phyloP scores from a whole-genome alignment of 1,284 basidiomycete species.

The Boletellus sp. region DNA sequence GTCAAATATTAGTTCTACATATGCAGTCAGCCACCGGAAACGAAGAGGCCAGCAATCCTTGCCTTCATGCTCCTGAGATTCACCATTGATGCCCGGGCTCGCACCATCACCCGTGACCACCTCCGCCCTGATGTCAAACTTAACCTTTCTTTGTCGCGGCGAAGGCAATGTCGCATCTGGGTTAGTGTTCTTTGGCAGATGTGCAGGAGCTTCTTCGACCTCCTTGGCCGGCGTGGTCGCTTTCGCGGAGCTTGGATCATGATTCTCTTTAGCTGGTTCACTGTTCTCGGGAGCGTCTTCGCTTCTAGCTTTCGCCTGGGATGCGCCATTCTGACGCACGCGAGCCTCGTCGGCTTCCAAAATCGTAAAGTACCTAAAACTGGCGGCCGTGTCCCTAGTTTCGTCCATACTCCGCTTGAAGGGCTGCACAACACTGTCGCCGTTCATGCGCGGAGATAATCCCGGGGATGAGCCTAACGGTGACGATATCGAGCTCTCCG shows the following conservation, averaged over 20 bases:
- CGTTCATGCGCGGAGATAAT: conserved; percentile 31
- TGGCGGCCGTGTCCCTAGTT: conserved; percentile 59
- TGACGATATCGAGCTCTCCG: conserved; percentile 28
- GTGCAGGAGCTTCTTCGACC: conserved; percentile 7
- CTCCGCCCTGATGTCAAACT: conserved; percentile 64
- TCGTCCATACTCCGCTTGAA: conserved; percentile 61
- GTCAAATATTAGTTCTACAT: conserved; percentile 63
- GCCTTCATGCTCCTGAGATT: conserved; percentile 38
- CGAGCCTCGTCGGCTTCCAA: conserved; percentile 56
- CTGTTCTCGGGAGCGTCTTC: conserved; percentile 17
- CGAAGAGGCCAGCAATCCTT: conserved; percentile 5
- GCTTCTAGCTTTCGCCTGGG: conserved; percentile 13
- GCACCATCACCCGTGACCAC: conserved; percentile 45
- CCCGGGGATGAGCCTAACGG: conserved; percentile 35
- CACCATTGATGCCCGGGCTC: conserved; percentile 32
- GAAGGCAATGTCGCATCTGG: conserved; percentile 16
- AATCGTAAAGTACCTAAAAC: conserved; percentile 60
- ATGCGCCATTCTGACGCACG: conserved; percentile 19
- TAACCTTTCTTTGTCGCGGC: conserved; percentile 62
- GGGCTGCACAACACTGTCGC: conserved; percentile 36
- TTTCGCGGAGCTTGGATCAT: conserved; percentile 13
- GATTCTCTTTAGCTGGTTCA: conserved; percentile 12
- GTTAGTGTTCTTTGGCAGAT: conserved; percentile 14
- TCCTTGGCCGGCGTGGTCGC: conserved; percentile 9
- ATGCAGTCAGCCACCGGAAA: conserved; percentile 8